Percentiles rank a stretch among this genome's conserved stretches.
phyloP scores from a whole-genome alignment of 192 early-diverging fungal species.

The Coemansia sp. region DNA sequence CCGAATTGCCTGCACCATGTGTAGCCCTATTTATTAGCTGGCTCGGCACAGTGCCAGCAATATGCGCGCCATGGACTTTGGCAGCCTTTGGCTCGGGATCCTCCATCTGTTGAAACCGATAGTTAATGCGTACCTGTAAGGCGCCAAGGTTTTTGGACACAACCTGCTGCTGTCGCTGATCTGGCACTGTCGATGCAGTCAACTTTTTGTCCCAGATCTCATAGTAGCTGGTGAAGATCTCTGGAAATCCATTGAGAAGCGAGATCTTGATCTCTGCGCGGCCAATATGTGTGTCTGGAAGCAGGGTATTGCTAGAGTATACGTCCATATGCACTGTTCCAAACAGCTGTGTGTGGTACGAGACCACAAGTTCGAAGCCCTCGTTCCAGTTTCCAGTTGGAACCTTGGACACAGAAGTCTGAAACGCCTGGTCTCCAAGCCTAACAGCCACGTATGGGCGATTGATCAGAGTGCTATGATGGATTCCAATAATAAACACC shows the following conservation, averaged over 20 bases:
- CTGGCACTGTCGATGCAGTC: slow-evolving; percentile 61
- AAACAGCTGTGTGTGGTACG: slow-evolving; percentile 74
- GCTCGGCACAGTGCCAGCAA: slow-evolving; percentile 33
- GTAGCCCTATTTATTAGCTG: slow-evolving; percentile 34
- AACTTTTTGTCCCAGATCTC: slow-evolving; percentile 75
- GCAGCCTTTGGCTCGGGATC: slow-evolving; percentile 48
- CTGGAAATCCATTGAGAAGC: slow-evolving; percentile 62
- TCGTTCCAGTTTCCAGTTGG: slow-evolving; percentile 68
- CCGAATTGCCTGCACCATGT: slow-evolving; percentile 3
- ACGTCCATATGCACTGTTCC: slow-evolving; percentile 69
- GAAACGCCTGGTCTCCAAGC: slow-evolving; percentile 65
- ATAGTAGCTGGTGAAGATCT: slow-evolving; percentile 70
- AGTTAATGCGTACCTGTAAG: slow-evolving; percentile 65
- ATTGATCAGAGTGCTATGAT: slow-evolving; percentile 59
- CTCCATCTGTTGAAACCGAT: slow-evolving; percentile 60
- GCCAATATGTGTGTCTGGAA: slow-evolving; percentile 66
- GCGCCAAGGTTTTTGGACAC: slow-evolving; percentile 69
- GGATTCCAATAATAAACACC: slow-evolving; percentile 60
- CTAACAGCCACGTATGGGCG: slow-evolving; percentile 64
- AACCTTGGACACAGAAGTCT: slow-evolving; percentile 60
- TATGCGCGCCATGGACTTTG: slow-evolving; percentile 35
- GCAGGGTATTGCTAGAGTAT: slow-evolving; percentile 61
- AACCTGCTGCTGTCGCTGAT: slow-evolving; percentile 53
- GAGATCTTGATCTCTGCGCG: slow-evolving; percentile 65
- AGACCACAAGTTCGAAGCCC: slow-evolving; percentile 67